These are phyloP conservation scores for Trichoderma semiorbis DNA, from an alignment of 2,329 filamentous ascomycete genomes.

Conservation along the genomic window DNA sequence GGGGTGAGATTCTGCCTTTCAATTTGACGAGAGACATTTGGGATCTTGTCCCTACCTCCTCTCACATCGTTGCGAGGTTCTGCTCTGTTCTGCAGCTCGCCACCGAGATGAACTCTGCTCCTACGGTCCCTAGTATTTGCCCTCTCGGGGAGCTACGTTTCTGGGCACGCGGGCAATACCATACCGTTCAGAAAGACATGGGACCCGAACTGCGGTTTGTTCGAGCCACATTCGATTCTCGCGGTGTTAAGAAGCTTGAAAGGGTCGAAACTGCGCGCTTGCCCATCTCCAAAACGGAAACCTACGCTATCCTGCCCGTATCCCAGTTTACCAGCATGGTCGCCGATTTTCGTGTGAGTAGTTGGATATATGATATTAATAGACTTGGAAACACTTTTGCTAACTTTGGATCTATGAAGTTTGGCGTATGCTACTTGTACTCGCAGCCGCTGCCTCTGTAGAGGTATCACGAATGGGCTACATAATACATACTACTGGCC, in stretches of 20 bases:
- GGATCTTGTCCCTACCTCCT: not conserved
- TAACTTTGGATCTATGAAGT: not conserved
- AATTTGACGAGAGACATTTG: not conserved
- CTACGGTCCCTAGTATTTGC: not conserved
- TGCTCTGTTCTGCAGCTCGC: not conserved
- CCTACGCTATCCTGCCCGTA: not conserved
- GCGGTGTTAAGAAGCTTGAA: not conserved
- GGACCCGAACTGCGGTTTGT: not conserved
- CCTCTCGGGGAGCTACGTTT: not conserved
- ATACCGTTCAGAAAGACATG: not conserved
- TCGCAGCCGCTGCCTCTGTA: not conserved
- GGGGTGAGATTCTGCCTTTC: not conserved
- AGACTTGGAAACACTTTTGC: not conserved
- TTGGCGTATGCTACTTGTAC: not conserved
- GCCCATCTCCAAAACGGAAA: not conserved
- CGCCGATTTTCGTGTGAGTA: not conserved
- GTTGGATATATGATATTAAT: not conserved
- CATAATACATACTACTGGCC: not conserved
- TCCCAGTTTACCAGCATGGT: not conserved
- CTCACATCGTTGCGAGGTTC: not conserved
- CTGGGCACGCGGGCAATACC: not conserved
- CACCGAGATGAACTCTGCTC: not conserved
- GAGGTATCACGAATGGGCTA: not conserved
- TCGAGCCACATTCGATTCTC: not conserved
- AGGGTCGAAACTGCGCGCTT: not conserved